Evolutionary conservation across 306 rosid genomes (phyloP).

Genomic region (Canavalia ensiformis): DNA sequence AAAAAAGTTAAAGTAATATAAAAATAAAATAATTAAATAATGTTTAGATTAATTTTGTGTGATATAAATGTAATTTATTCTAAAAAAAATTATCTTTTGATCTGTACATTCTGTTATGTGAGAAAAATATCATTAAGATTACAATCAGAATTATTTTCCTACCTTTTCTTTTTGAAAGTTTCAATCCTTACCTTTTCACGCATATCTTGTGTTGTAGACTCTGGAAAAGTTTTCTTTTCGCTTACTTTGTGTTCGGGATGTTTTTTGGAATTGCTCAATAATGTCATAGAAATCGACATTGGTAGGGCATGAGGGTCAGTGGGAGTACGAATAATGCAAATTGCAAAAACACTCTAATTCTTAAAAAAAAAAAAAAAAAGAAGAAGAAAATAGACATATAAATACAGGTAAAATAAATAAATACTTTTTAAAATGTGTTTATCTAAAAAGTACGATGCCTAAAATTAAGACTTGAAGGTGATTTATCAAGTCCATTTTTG

Average conservation of each 20-base stretch:
- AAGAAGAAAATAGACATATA: neutral
- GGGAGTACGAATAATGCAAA: conserved; percentile 5
- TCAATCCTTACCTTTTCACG: neutral
- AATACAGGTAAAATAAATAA: neutral
- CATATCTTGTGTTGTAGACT: neutral
- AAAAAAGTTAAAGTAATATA: too few relatives aligned
- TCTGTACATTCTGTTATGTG: neutral
- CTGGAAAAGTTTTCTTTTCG: conserved; percentile 27
- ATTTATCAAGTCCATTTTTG: neutral
- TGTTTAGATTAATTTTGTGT: too few relatives aligned
- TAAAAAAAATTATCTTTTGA: too few relatives aligned
- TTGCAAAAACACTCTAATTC: neutral
- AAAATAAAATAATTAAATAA: too few relatives aligned
- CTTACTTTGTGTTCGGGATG: conserved; percentile 20
- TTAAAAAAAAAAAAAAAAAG: neutral
- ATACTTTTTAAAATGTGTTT: neutral
- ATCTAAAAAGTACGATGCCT: neutral
- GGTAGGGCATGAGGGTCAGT: conserved; percentile 33
- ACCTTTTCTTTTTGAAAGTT: neutral
- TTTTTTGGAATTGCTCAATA: conserved; percentile 35
- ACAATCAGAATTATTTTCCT: neutral
- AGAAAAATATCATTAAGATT: neutral
- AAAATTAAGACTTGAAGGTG: neutral
- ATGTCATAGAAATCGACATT: conserved; percentile 33
- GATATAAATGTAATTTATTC: too few relatives aligned